Evolutionary conservation across 179 eudicot genomes (phyloP), one percentile per base, ranked within the genome.

Genomic region (Gypsophila paniculata): DNA sequence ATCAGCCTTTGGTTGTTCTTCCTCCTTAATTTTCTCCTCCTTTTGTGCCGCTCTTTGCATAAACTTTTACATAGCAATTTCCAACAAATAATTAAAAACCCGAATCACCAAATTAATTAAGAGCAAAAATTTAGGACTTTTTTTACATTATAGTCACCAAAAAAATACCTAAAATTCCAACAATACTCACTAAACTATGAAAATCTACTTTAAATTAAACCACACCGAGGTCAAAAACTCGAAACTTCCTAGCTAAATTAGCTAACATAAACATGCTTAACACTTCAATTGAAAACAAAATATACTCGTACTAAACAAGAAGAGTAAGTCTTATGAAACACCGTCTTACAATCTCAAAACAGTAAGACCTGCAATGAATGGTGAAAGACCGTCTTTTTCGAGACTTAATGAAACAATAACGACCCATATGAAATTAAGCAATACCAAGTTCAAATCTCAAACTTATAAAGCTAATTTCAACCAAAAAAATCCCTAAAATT

Each of bases 11-110:
- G 79, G 78, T 75, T 85, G 88, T 77, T 86, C 84, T 67, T 82
- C 90, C 69, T 81, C 86, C 82, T 86, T 81, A 61, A 74, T 8
- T 80, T 86, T 88, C 71, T 89, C 98, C 75, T 83, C 94, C 79
- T 75, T 92, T 74, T 79, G 86, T 65, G 87, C 75, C 36, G 86
- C 91, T 84, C 98, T 91, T 89, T 93, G 98, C 98, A 93, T 93
- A 84, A 93, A 93, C 98, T 93, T 69, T 74, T 25, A 71, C 61
- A 70, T 58, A 72, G 61, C 74, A 81, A 76, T 59, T 39, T 2
- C 61, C 51, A 59, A 39, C 12, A 34, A 65, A 26, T 53, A 5
- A 29, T 29, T 57, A 46, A 46, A 66, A 46, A 46, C 1, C 14
- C 26, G 59, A 48, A 15, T 6, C n/a, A 58, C 25, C 10, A 62